Percentiles rank a stretch among this genome's conserved stretches.
Evolutionary conservation across 2,329 filamentous ascomycete species (phyloP).

Genomic region (Diaporthe sp.): DNA sequence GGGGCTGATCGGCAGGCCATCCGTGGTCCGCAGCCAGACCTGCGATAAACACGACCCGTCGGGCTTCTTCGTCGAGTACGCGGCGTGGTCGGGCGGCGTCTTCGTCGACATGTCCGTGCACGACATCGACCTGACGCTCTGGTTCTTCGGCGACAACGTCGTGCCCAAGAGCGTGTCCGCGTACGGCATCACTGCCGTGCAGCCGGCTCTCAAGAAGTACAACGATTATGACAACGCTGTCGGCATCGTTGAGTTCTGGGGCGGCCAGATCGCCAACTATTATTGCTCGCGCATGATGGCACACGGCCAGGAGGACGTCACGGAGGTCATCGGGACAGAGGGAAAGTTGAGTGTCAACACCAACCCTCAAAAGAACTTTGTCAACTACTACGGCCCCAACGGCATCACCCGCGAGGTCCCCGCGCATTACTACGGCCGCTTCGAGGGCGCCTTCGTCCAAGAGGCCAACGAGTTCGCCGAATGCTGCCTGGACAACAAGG

Average conservation of each 20-base stretch:
- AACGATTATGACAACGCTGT: slow-evolving; percentile 75
- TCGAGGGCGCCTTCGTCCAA: slow-evolving; percentile 31
- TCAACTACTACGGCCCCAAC: slow-evolving; percentile 27
- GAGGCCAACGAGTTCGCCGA: slow-evolving; percentile 40
- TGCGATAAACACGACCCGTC: slow-evolving; percentile 76
- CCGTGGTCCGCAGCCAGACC: slow-evolving; percentile 75
- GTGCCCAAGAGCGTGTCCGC: slow-evolving; percentile 69
- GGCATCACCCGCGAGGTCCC: slow-evolving; percentile 33
- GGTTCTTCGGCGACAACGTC: slow-evolving; percentile 70
- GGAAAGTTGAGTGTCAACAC: slow-evolving; percentile 74
- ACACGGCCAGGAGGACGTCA: slow-evolving; percentile 76
- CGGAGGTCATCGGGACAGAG: slow-evolving; percentile 76
- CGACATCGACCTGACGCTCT: slow-evolving; percentile 76
- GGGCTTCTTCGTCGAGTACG: slow-evolving; percentile 78
- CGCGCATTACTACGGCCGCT: slow-evolving; percentile 36
- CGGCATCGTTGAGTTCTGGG: slow-evolving; percentile 76
- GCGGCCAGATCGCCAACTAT: slow-evolving; percentile 74
- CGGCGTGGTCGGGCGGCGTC: slow-evolving; percentile 75
- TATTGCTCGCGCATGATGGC: slow-evolving; percentile 78
- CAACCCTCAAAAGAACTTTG: slow-evolving; percentile 57
- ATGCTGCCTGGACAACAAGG: slow-evolving; percentile 31
- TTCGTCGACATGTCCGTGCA: slow-evolving; percentile 81
- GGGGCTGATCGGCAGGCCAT: slow-evolving; percentile 72
- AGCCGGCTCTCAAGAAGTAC: slow-evolving; percentile 69
- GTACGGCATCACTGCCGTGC: slow-evolving; percentile 70